Evolutionary conservation across 306 rosid species (phyloP).

Genomic region (Psophocarpus tetragonolobus): DNA sequence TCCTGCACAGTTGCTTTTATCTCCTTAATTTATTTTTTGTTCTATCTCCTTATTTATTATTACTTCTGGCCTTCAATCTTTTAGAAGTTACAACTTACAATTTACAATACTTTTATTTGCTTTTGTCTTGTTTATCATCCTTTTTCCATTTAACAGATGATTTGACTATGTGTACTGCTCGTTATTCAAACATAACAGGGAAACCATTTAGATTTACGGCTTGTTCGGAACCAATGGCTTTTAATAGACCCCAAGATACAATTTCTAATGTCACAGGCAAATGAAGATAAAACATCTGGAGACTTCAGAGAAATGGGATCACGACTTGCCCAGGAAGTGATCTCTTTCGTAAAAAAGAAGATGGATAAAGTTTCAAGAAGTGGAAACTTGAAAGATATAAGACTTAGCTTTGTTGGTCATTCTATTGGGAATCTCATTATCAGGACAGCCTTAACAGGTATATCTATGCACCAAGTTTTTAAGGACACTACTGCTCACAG

Average conservation of each 20-base stretch:
- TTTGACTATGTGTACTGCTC: conserved; percentile 18
- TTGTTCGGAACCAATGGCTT: conserved; percentile 96
- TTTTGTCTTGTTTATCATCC: not conserved
- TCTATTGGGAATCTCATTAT: conserved; percentile 93
- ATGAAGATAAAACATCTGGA: conserved; percentile 86
- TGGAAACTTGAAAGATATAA: conserved; percentile 61
- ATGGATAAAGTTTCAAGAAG: conserved; percentile 77
- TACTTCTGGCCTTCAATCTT: not conserved
- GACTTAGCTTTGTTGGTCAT: conserved; percentile 96
- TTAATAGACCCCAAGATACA: conserved; percentile 85
- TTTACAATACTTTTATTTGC: not conserved
- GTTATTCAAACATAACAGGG: conserved; percentile 60
- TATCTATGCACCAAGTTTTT: not conserved
- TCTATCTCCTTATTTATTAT: not conserved
- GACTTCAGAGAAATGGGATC: conserved; percentile 97
- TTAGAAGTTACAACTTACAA: not conserved
- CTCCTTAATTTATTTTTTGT: conserved; percentile 2
- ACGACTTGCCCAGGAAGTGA: conserved; percentile 88
- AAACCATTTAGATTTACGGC: conserved; percentile 95
- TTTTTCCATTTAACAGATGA: not conserved
- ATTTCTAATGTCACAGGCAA: conserved; percentile 89
- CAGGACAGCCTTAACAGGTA: conserved; percentile 91
- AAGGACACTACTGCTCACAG: conserved; percentile 17
- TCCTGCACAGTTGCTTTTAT: conserved; percentile 29
- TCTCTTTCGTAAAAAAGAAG: conserved; percentile 77